Percentiles rank a stretch among this genome's conserved stretches.
phyloP scores from a whole-genome alignment of 768 basidiomycete genomes.

The Agaricus blazei region DNA sequence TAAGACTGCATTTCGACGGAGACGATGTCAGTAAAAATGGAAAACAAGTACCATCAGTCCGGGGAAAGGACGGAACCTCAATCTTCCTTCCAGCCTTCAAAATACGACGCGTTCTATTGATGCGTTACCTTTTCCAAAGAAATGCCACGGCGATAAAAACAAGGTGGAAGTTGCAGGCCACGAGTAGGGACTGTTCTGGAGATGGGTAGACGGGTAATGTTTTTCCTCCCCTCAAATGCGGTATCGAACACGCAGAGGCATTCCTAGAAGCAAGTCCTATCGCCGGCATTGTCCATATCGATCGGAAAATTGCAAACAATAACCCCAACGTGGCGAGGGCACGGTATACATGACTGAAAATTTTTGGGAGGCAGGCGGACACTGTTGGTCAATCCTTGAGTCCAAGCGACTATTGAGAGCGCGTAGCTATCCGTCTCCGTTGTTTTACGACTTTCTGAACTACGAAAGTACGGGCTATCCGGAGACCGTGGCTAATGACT shows the following conservation, averaged over 20 bases:
- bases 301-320: not conserved
- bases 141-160: constrained; percentile 5
- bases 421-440: not conserved
- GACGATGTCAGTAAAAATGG: not conserved
- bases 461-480: not conserved
- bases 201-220: not conserved
- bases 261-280: not conserved
- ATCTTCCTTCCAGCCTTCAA: not conserved
- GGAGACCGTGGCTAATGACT: not conserved
- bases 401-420: constrained; percentile 5
- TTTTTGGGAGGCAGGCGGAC: not conserved
- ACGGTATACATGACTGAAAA: no score
- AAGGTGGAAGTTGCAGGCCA: constrained; percentile 1
- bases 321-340: not conserved
- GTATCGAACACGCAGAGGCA: not conserved
- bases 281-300: not conserved
- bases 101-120: constrained; percentile 8
- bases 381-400: not conserved
- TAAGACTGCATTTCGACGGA: not conserved
- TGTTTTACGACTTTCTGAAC: not conserved
- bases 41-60: not conserved
- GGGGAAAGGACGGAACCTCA: not conserved
- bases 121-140: not conserved
- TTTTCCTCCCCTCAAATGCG: constrained; percentile 1
- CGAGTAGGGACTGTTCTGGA: constrained; percentile 8